phyloP scores from a whole-genome alignment of 2,329 filamentous ascomycete genomes.

The Aschersonia sp. region DNA sequence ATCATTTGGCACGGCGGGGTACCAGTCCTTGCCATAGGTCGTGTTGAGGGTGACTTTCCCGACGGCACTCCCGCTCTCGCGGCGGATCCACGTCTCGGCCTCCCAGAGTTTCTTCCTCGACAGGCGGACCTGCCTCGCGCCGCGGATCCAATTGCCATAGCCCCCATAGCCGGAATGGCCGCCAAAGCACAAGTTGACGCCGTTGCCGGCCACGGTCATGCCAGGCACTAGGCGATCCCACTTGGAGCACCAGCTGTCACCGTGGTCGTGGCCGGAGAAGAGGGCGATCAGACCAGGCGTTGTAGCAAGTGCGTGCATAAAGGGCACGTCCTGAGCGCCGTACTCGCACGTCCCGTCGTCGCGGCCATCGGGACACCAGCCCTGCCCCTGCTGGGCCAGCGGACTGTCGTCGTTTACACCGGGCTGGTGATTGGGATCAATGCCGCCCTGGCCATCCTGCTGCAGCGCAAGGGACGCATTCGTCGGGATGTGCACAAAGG shows the following conservation, averaged over 20 bases:
- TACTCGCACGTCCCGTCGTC: slow-evolving; percentile 23
- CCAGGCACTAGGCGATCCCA: slow-evolving; percentile 25
- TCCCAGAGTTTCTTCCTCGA: slow-evolving; percentile 26
- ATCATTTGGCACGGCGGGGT: slow-evolving; percentile 27
- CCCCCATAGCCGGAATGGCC: slow-evolving; percentile 58
- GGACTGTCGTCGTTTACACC: slow-evolving; percentile 30
- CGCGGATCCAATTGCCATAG: slow-evolving; percentile 50
- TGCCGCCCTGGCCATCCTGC: slow-evolving; percentile 10
- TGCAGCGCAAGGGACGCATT: slow-evolving; percentile 26
- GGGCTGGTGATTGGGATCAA: slow-evolving; percentile 23
- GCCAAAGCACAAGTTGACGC: slow-evolving; percentile 40
- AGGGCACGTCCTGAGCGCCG: slow-evolving; percentile 39
- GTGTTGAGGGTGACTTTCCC: slow-evolving; percentile 39
- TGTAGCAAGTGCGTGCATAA: slow-evolving; percentile 45
- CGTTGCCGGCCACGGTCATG: slow-evolving; percentile 23
- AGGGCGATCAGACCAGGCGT: slow-evolving; percentile 40
- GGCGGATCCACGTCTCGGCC: slow-evolving; percentile 44
- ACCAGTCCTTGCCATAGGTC: slow-evolving; percentile 42
- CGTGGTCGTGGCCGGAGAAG: slow-evolving; percentile 55
- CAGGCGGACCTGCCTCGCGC: slow-evolving; percentile 39
- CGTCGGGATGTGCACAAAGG: slow-evolving; percentile 33
- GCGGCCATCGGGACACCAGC: slow-evolving; percentile 26
- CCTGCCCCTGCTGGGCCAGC: slow-evolving; percentile 25
- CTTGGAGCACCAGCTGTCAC: slow-evolving; percentile 41
- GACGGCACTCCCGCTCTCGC: slow-evolving; percentile 39